These are phyloP conservation scores for rapeseed (Brassica napus) DNA, from an alignment of 345 rosid genomes.

Conservation along the genomic window DNA sequence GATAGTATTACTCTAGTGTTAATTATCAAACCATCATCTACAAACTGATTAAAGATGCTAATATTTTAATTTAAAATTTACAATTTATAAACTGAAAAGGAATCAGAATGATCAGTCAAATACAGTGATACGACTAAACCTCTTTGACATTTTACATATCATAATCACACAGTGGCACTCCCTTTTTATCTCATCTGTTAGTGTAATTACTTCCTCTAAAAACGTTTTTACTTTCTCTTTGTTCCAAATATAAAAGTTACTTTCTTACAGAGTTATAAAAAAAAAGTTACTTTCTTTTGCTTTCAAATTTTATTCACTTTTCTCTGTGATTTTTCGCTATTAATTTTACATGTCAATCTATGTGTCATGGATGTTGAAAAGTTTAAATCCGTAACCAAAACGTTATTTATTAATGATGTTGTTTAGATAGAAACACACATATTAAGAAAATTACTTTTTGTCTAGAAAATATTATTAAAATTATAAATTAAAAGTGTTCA, in stretches of 20 bases:
- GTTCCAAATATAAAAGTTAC: background rate
- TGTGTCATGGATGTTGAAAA: background rate
- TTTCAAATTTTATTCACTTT: background rate
- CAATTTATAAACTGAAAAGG: background rate
- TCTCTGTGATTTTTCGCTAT: background rate
- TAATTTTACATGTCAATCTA: background rate
- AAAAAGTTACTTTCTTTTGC: background rate
- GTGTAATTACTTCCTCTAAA: conserved; percentile 27
- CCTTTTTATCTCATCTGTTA: conserved; percentile 22
- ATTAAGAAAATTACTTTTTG: no score
- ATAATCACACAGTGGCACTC: background rate
- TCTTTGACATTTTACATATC: conserved; percentile 18
- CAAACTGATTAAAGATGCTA: background rate
- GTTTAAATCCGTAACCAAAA: background rate
- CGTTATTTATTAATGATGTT: background rate
- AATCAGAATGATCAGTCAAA: conserved; percentile 36
- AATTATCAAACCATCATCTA: background rate
- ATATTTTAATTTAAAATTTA: background rate
- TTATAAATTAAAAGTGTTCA: no score
- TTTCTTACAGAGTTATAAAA: no score
- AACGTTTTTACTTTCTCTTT: background rate
- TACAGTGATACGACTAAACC: conserved; percentile 38
- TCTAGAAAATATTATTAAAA: no score
- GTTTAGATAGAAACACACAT: no score
- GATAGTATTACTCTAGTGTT: background rate